These are phyloP conservation scores for Parachaetomium inaequale DNA, from an alignment of 495 filamentous ascomycete genomes.

Conservation along the genomic window DNA sequence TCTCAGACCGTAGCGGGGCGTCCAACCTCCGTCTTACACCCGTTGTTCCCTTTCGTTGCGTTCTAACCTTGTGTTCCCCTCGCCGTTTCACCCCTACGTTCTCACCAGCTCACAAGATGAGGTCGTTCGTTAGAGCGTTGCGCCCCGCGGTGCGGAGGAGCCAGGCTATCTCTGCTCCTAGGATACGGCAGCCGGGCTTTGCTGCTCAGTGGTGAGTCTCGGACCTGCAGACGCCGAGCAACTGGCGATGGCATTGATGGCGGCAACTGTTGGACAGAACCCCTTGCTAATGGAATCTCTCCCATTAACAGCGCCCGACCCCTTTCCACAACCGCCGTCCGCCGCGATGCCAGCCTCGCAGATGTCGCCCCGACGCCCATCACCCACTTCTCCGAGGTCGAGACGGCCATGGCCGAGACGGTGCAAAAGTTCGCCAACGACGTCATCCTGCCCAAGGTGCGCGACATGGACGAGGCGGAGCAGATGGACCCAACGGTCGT, in stretches of 20 bases:
- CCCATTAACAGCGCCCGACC: constrained; percentile 52
- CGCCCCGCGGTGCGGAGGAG: constrained; percentile 62
- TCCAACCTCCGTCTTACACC: background rate
- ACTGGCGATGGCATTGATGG: background rate
- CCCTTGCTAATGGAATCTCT: background rate
- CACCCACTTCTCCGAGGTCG: constrained; percentile 85
- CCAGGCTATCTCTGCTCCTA: constrained; percentile 37
- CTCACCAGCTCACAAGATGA: constrained; percentile 48
- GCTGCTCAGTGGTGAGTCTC: constrained; percentile 29
- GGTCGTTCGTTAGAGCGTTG: constrained; percentile 63
- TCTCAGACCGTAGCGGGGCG: background rate
- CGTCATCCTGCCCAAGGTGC: constrained; percentile 83
- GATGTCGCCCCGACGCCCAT: constrained; percentile 86
- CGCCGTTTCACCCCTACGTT: constrained; percentile 10
- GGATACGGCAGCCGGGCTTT: constrained; percentile 26
- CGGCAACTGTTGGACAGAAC: background rate
- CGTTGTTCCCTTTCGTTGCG: background rate
- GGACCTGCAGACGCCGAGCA: background rate
- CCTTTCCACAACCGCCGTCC: constrained; percentile 65
- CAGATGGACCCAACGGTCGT: constrained; percentile 84
- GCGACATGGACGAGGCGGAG: constrained; percentile 98
- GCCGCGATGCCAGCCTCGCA: constrained; percentile 58
- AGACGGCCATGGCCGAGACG: constrained; percentile 80
- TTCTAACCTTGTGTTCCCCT: background rate
- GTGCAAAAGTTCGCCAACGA: constrained; percentile 90